A percentile compares a stretch with the other conserved stretches of the same genome.
phyloP scores from a whole-genome alignment of 1,284 basidiomycete genomes.

The Coniophora puteana region DNA sequence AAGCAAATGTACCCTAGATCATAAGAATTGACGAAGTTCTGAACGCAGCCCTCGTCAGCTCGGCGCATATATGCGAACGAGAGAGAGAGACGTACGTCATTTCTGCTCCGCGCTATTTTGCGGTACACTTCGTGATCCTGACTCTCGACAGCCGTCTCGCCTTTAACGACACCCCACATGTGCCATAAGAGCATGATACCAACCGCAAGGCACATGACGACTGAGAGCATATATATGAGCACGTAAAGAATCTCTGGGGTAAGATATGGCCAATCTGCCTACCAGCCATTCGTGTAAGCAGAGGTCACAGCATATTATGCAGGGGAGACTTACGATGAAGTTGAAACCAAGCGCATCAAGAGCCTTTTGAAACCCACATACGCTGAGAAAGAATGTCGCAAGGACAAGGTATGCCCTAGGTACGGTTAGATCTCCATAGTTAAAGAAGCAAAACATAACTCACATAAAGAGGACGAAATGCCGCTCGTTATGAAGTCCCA shows the following conservation, averaged over 20 bases:
- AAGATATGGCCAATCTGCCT: constrained; percentile 54
- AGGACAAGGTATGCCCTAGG: constrained; percentile 71
- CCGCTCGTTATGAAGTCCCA: constrained; percentile 92
- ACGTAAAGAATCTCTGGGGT: constrained; percentile 73
- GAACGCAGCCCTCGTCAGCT: constrained; percentile 1
- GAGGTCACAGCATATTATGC: constrained; percentile 6
- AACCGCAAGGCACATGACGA: constrained; percentile 77
- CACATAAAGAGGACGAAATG: constrained; percentile 96
- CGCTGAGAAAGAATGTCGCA: constrained; percentile 52
- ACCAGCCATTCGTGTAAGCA: neutral
- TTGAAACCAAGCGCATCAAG: constrained; percentile 56
- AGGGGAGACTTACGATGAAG: constrained; percentile 31
- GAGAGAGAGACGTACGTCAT: constrained; percentile 49
- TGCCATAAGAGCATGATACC: constrained; percentile 82
- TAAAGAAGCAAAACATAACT: constrained; percentile 19
- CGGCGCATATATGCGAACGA: neutral
- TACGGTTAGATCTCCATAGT: neutral
- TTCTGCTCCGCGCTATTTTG: constrained; percentile 63
- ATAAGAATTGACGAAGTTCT: constrained; percentile 89
- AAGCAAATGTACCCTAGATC: constrained; percentile 73
- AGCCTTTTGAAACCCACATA: constrained; percentile 57
- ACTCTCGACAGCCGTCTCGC: constrained; percentile 89
- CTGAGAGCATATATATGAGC: constrained; percentile 73
- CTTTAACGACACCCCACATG: constrained; percentile 69
- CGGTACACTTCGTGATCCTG: constrained; percentile 86